Base-by-base conservation (phyloP, 1,284 basidiomycete genomes). In the Cryptococcus deneoformans region DNA sequence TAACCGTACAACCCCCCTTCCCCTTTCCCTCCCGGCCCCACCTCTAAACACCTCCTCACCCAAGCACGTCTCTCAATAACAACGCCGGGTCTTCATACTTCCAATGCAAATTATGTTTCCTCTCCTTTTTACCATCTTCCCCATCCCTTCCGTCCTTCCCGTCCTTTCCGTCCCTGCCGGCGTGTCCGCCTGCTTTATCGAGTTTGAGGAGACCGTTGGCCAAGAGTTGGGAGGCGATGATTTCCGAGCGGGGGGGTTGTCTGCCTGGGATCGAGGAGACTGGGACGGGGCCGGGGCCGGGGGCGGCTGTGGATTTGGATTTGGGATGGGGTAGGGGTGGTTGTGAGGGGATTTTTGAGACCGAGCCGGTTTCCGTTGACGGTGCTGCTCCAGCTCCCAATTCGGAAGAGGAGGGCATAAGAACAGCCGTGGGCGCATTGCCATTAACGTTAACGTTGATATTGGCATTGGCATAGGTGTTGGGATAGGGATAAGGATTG, bases 31-130 rank as follows among this genome's bases (percentile, higher is more conserved):
- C 45, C 20, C 45, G 2, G 14, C 43, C 29, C 29, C 29, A 46
- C 12, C 36, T 16, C n/a, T 29, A 29, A 29, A 29, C 29, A 29
- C 29, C 29, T 29, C 29, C 29, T 29, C 29, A 29, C 29, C 77
- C 77, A 37, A 78, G 58, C 6, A 78, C 57, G 53, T 77, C 75
- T 52, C 69, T 72, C 45, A 78, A 63, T 43, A 77, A 71, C 4
- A 75, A 49, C 14, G 76, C 76, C 39, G 77, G 77, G 68, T 78
- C 77, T 53, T 77, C 76, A 62, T 78, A 78, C 56, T 72, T 74
- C 77, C 77, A 78, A 64, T 78, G 75, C 40, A 71, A 56, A 52
- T 66, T 75, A 61, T 76, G 75, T 53, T 73, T 76, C 58, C 69
- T 72, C 35, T 69, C 70, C 61, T 76, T 75, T 55, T 68, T 71